Evolutionary conservation across 257 asterid species (phyloP), one percentile per base, ranked within the genome.

Genomic region (Thymus quinquecostatus): DNA sequence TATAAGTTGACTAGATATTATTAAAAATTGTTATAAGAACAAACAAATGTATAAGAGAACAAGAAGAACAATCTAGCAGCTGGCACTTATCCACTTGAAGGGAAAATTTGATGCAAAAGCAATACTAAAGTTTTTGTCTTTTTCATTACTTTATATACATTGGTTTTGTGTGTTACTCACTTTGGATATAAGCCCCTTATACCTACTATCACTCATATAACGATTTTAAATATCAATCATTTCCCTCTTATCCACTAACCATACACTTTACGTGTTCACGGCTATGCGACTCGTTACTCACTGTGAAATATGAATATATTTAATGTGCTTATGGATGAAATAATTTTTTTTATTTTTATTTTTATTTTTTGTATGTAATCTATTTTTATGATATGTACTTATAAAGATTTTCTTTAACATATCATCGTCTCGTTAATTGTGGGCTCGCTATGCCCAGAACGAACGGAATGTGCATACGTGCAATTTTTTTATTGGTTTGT

Each of bases 71-170:
- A 70, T 64, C 76, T 45, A 64, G 61, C 41, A 14, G 55, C 72
- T 45, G 62, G 69, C 64, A 64, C 77, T 76, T 70, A 70, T 76
- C 69, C 73, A 76, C 3, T 45, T 68, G 64, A 29, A n/a, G 44
- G 53, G 64, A 59, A 4, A 14, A 66, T 74, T 74, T 36, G 36
- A 9, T 58, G 63, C 55, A 67, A 75, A 66, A 74, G 21, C 21
- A 21, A 21, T 34, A 58, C 8, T 29, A 47, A 57, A 21, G 65
- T 13, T 66, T 27, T 3, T 34, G 68, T 57, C 41, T 2, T 66
- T 21, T 58, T 34, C 4, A 36, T 58, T 58, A 47, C 28, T 44
- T 68, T 56, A 56, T 21, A 56, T 29, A 10, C 56, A 55, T 51
- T 12, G 3, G 29, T 55, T 69, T 55, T 63, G 51, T 54, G 13